These are phyloP conservation scores for Nephelium lappaceum DNA, from an alignment of 345 rosid genomes.

Conservation along the genomic window DNA sequence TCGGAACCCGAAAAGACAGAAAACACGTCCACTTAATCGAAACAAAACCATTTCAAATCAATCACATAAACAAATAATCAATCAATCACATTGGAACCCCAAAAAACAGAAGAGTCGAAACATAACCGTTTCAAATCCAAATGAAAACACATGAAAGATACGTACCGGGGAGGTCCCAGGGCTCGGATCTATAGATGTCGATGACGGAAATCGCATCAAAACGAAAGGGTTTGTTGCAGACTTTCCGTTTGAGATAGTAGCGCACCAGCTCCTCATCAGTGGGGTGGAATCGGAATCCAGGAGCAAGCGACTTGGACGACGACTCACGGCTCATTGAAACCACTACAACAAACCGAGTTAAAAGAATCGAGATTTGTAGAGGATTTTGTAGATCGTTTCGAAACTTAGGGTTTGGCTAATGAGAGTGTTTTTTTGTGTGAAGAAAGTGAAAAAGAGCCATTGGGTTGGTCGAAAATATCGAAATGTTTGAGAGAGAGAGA, in stretches of 20 bases:
- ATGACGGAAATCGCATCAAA: conserved; percentile 73
- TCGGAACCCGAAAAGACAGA: too few relatives aligned
- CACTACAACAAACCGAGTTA: background rate
- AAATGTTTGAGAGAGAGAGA: background rate
- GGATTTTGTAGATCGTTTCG: background rate
- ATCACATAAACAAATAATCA: too few relatives aligned
- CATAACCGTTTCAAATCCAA: background rate
- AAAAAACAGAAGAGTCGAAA: too few relatives aligned
- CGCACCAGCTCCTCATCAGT: conserved; percentile 94
- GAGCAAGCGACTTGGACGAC: conserved; percentile 58
- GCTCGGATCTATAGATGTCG: conserved; percentile 82
- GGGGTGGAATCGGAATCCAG: conserved; percentile 94
- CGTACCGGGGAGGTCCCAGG: conserved; percentile 95
- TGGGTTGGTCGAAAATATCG: background rate
- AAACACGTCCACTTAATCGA: too few relatives aligned
- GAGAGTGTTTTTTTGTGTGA: background rate
- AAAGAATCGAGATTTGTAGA: background rate
- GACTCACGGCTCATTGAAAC: conserved; percentile 56
- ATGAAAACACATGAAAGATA: background rate
- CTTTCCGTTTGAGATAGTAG: conserved; percentile 86
- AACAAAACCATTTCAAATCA: too few relatives aligned
- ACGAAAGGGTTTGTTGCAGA: conserved; percentile 66
- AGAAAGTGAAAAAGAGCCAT: background rate
- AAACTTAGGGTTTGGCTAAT: conserved; percentile 19
- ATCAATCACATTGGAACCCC: too few relatives aligned